Percentiles rank a stretch among this genome's conserved stretches.
These are phyloP conservation scores for Physcia stellaris DNA, from an alignment of 495 filamentous ascomycete genomes.

Conservation along the genomic window DNA sequence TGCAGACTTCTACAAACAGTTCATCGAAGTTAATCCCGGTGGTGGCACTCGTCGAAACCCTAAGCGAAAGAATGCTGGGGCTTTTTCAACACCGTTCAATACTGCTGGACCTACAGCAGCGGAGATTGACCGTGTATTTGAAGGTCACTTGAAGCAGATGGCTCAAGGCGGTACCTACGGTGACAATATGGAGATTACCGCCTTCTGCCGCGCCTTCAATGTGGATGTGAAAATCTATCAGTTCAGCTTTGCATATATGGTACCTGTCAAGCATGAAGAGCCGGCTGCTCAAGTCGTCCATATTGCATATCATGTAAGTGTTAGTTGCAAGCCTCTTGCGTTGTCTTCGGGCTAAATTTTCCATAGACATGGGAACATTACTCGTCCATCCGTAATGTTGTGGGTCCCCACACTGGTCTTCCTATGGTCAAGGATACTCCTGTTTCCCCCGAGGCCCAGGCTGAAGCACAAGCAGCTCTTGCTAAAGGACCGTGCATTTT, in stretches of 20 bases:
- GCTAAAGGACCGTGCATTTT: conserved; percentile 26
- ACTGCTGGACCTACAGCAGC: conserved; percentile 32
- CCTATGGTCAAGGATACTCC: conserved; percentile 27
- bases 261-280: conserved; percentile 28
- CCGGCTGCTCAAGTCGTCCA: conserved; percentile 30
- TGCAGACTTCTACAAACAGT: conserved; percentile 50
- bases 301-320: conserved; percentile 61
- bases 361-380: conserved; percentile 56
- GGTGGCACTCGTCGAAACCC: conserved; percentile 50
- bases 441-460: conserved; percentile 15
- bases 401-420: conserved; percentile 44
- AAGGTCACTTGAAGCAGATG: conserved; percentile 47
- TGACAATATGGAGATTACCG: conserved; percentile 58
- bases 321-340: background rate
- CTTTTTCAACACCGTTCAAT: conserved; percentile 21
- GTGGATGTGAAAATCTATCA: conserved; percentile 53
- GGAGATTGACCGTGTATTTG: conserved; percentile 49
- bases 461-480: conserved; percentile 21
- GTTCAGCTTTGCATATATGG: conserved; percentile 26
- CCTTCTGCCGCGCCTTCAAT: conserved; percentile 49
- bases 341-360: conserved; percentile 7
- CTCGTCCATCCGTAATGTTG: conserved; percentile 52
- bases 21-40: conserved; percentile 42
- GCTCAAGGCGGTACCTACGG: conserved; percentile 51
- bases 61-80: conserved; percentile 42